Percentiles rank a stretch among this genome's conserved stretches.
Evolutionary conservation across 2,329 filamentous ascomycete genomes (phyloP).

Genomic region (Aaosphaeria arxii): DNA sequence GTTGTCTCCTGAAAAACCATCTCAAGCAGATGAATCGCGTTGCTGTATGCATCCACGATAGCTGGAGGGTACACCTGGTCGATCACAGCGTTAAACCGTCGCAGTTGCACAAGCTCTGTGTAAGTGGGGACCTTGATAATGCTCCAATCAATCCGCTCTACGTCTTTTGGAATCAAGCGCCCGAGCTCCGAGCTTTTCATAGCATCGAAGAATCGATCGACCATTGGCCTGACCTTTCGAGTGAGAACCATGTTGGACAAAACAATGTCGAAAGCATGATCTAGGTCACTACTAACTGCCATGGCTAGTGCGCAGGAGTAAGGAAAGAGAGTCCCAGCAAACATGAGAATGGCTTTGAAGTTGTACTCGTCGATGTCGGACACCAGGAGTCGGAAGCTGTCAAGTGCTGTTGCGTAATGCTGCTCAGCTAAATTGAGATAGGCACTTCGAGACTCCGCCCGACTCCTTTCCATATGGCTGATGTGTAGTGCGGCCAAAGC

Average conservation of each 20-base stretch:
- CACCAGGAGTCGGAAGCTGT: conserved; percentile 15
- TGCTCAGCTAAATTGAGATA: conserved; percentile 16
- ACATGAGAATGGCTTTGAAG: conserved; percentile 36
- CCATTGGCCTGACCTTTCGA: conserved; percentile 22
- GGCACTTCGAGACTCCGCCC: conserved; percentile 3
- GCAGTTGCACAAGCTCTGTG: conserved; percentile 20
- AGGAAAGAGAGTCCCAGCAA: conserved; percentile 15
- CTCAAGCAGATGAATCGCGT: conserved; percentile 19
- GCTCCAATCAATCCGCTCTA: conserved; percentile 14
- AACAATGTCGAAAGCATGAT: conserved; percentile 15
- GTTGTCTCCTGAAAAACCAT: conserved; percentile 14
- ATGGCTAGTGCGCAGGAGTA: conserved; percentile 19
- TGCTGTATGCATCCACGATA: conserved; percentile 25
- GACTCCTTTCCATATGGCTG: conserved; percentile 29
- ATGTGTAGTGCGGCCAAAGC: conserved; percentile 46
- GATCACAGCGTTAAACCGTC: conserved; percentile 20
- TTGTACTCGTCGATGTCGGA: conserved; percentile 36
- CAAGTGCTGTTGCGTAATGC: conserved; percentile 19
- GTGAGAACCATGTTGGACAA: conserved; percentile 21
- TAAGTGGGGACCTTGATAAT: conserved; percentile 10
- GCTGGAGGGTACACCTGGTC: conserved; percentile 25
- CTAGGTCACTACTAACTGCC: conserved; percentile 5
- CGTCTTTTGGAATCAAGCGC: conserved; percentile 18
- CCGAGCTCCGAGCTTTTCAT: conserved; percentile 12
- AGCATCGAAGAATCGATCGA: conserved; percentile 10